Evolutionary conservation across 2,329 filamentous ascomycete genomes (phyloP), one percentile per base, ranked within the genome.

Genomic region (Aspergillus pseudonomiae): DNA sequence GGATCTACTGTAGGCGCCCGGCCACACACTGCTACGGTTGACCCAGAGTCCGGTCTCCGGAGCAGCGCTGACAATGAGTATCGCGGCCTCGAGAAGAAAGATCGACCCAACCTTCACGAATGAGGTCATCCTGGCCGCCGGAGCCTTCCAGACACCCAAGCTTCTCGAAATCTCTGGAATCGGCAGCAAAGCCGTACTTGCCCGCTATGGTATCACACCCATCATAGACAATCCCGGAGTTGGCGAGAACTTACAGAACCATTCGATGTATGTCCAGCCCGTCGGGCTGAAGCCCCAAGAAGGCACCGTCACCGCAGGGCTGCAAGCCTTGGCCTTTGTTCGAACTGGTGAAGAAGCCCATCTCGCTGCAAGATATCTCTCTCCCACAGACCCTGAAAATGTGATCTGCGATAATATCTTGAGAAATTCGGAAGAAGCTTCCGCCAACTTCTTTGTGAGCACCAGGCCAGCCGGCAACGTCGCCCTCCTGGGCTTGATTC

Each of bases 151-250:
- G 69, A 86, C 84, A 12, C 88, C 83, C 4, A 85, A 84, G 74
- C 75, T 87, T 12, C 82, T 86, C 14, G 87, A 90, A 67, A 77
- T 89, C 1, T 89, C 86, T 0, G 88, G 88, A 0, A 81, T 90
- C 34, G 88, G 88, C 4, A 77, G 80, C 52, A 73, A 77, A 6
- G 70, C 78, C 1, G 68, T 84, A 21, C 77, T 86, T 6, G 65
- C 75, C 2, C 68, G 69, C 2, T 77, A 78, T 6, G 77, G 77
- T 1, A 78, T 86, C n/a, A 68, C 78, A 4, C 72, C 79, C 16
- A 76, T 80, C 50, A 73, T 85, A 19, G 73, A 79, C 41, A 81
- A 80, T 53, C 76, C 79, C 1, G 78, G 76, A 7, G 82, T 86
- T 3, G 84, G 84, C 7, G 80, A 81, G 57, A 84, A 85, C 64